Evolutionary conservation across 805 yeast genomes (phyloP).

Genomic region (Torulaspora indica): DNA sequence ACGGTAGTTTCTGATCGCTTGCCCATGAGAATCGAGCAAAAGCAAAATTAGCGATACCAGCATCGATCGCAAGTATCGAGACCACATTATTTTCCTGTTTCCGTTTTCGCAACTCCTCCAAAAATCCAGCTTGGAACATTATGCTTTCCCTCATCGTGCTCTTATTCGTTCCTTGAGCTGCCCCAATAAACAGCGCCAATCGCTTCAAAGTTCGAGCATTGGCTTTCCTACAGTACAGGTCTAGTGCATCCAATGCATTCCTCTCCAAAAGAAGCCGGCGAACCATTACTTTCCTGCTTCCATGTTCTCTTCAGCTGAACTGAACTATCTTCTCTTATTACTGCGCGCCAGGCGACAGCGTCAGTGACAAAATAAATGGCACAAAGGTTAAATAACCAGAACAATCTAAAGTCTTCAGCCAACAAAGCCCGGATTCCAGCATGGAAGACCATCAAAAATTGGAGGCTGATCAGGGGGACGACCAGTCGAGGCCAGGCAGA

Average conservation of each 20-base stretch:
- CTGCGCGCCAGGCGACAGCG: conserved; percentile 1
- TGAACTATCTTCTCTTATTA: not conserved
- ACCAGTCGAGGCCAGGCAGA: not conserved
- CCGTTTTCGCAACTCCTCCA: conserved; percentile 13
- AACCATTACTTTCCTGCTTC: not conserved
- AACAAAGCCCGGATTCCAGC: not conserved
- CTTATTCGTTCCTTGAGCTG: conserved; percentile 24
- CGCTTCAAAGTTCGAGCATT: conserved; percentile 18
- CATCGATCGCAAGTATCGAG: conserved; percentile 36
- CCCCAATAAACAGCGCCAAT: conserved; percentile 24
- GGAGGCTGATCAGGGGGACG: not conserved
- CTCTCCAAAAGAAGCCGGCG: conserved; percentile 1
- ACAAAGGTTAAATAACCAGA: not conserved
- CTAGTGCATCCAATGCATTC: conserved; percentile 11
- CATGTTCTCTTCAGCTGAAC: not conserved
- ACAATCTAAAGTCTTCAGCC: not conserved
- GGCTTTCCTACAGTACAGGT: conserved; percentile 16
- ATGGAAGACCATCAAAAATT: not conserved
- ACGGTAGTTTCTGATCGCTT: conserved; percentile 23
- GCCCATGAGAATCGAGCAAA: conserved; percentile 27
- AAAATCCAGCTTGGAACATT: conserved; percentile 11
- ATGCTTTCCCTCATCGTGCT: conserved; percentile 13
- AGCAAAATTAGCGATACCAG: conserved; percentile 39
- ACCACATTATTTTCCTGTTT: conserved; percentile 14
- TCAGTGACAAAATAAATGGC: not conserved